Evolutionary conservation across 768 basidiomycete species (phyloP), one percentile per base, ranked within the genome.

Genomic region (Mycena albidolilacea): DNA sequence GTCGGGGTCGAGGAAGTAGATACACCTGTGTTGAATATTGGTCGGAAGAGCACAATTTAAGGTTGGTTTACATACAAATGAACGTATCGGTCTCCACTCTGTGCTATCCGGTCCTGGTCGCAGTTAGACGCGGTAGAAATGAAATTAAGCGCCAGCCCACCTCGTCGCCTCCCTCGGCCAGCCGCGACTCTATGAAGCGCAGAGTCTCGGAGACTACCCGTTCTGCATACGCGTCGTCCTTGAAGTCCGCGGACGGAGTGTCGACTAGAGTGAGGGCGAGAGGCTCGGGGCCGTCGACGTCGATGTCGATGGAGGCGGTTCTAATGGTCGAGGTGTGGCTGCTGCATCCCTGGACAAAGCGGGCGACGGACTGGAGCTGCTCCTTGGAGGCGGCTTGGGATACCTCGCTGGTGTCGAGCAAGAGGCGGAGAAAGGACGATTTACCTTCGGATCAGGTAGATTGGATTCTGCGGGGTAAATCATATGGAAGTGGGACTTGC

Each of bases 1-100:
- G 85, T 94, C 93, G 67, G 95, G 95, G 87, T 95, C 93, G 83
- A 96, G 85, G 83, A 96, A 94, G 84, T 96, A 96, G 71, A 96
- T 90, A 78, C 94, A 95, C 71, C 94, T 95, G 83, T 11, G 52
- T 23, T 68, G 75, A 72, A 67, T 41, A 70, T 64, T 67, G 21
- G 71, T 72, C 54, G 78, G 78, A 71, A 39, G 48, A 48, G 78
- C 61, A 66, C 19, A 60, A 30, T 74, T 61, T 50, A 77, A 76
- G 73, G 72, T 14, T 43, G 10, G 10, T 41, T 60, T 71, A 88
- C 89, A 77, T 79, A 95, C 93, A 96, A 84, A 84, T 96, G 95
- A 70, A 96, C 89, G 83, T 93, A 93, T 78, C 93, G 90, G 85
- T 94, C 91, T 70, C 91, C 92, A 72, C 83, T 85, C 79, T 89